A percentile compares a stretch with the other conserved stretches of the same genome.
phyloP scores from a whole-genome alignment of 345 rosid genomes.

The Lepidium aucheri region DNA sequence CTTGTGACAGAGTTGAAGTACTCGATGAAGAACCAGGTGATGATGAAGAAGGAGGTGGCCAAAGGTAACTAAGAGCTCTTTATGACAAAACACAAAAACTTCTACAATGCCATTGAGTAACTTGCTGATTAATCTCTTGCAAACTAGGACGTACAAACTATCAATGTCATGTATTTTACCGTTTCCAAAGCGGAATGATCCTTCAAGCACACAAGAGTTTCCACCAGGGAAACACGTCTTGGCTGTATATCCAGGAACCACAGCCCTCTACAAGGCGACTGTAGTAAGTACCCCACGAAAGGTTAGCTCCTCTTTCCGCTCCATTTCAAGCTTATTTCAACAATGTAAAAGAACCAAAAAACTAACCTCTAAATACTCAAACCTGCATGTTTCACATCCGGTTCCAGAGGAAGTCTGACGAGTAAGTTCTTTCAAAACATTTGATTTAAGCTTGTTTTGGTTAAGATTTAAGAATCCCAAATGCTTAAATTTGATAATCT shows the following conservation, averaged over 20 bases:
- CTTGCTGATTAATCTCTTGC: not conserved
- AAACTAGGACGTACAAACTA: conserved; percentile 74
- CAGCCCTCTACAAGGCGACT: conserved; percentile 93
- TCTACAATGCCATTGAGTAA: not conserved
- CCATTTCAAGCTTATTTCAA: conserved; percentile 48
- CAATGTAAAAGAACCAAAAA: not conserved
- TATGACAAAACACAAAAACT: not conserved
- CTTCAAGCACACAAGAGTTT: conserved; percentile 51
- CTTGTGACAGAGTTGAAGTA: conserved; percentile 67
- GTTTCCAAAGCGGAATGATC: conserved; percentile 69
- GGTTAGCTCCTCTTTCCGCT: conserved; percentile 58
- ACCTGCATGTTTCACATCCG: conserved; percentile 11
- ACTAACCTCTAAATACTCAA: not conserved
- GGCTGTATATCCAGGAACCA: conserved; percentile 99
- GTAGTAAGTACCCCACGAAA: conserved; percentile 64
- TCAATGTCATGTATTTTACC: conserved; percentile 68
- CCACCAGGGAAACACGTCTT: conserved; percentile 64
- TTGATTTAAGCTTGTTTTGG: not conserved
- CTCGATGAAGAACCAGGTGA: conserved; percentile 97
- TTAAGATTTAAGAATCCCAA: not conserved
- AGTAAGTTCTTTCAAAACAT: conserved; percentile 46
- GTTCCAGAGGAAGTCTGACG: conserved; percentile 76
- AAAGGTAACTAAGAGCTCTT: conserved; percentile 37
- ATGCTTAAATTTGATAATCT: not conserved
- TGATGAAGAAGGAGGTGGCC: conserved; percentile 79